phyloP scores from a whole-genome alignment of 192 early-diverging fungal species.

The Linderina pennispora region DNA sequence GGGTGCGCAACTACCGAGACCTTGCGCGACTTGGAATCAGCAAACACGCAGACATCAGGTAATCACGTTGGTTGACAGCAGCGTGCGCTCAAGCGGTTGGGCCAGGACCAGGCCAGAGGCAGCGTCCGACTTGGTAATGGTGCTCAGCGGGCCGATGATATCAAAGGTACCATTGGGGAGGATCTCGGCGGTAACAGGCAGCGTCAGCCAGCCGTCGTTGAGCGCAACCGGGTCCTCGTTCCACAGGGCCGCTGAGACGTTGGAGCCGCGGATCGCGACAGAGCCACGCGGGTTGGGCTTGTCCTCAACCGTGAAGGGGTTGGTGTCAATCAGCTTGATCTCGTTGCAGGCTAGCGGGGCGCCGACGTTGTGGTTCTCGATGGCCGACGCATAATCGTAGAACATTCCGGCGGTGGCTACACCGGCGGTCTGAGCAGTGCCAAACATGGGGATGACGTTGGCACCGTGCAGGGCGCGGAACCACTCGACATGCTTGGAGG shows the following conservation, averaged over 20 bases:
- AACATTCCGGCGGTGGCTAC: conserved; percentile 17
- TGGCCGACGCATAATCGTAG: conserved; percentile 42
- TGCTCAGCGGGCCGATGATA: conserved; percentile 19
- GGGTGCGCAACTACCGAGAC: conserved; percentile 26
- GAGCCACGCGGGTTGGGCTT: conserved; percentile 33
- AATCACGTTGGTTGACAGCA: conserved; percentile 19
- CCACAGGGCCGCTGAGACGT: conserved; percentile 23
- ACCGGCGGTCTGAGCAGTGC: conserved; percentile 12
- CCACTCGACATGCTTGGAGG: conserved; percentile 35
- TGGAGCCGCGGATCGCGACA: conserved; percentile 34
- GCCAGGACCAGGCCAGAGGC: too few species aligned
- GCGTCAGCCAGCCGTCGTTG: conserved; percentile 30
- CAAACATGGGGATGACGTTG: conserved; percentile 38
- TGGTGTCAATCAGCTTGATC: conserved; percentile 33
- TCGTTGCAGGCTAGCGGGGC: conserved; percentile 44
- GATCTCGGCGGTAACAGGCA: conserved; percentile 25
- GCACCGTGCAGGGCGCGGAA: conserved; percentile 34
- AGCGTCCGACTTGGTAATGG: too few species aligned
- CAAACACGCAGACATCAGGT: conserved; percentile 23
- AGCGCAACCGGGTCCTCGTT: conserved; percentile 5
- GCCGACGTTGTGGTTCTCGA: conserved; percentile 41
- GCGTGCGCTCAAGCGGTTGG: conserved; percentile 22
- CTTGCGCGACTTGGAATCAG: neutral
- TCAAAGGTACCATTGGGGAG: conserved; percentile 37
- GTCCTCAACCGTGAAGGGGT: conserved; percentile 11